These are phyloP conservation scores for Acanthamoeba healyi DNA, from an alignment of 208 protist genomes.

Conservation along the genomic window DNA sequence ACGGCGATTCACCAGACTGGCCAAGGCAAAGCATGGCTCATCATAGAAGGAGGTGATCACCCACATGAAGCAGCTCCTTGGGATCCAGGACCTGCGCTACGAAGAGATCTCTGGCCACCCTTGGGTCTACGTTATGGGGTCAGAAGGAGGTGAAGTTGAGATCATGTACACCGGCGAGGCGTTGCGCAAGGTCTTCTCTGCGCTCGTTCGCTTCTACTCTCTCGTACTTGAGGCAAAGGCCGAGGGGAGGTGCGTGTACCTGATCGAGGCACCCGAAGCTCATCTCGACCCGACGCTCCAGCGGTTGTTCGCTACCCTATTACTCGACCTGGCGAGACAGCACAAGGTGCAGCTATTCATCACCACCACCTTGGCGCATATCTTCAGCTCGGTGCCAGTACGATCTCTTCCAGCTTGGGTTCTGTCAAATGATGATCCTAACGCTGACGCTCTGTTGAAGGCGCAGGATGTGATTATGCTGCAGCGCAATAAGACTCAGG, in stretches of 20 bases:
- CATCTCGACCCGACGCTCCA: not conserved
- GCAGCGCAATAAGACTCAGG: not conserved
- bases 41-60: not conserved
- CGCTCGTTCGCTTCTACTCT: not conserved
- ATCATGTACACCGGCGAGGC: conserved; percentile 20
- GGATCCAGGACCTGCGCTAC: not conserved
- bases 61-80: conserved; percentile 26
- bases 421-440: not conserved
- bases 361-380: not conserved
- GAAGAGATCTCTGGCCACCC: not conserved
- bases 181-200: conserved; percentile 15
- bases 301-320: not conserved
- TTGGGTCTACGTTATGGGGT: not conserved
- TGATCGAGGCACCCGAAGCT: conserved; percentile 16
- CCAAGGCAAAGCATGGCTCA: not conserved
- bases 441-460: not conserved
- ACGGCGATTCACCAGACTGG: not conserved
- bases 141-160: not conserved
- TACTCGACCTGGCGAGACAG: not conserved
- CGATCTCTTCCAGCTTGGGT: not conserved
- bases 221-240: not conserved
- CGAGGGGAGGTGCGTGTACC: not conserved
- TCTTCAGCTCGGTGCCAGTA: not conserved
- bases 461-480: not conserved
- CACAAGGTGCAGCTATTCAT: conserved; percentile 6